Conservation (phyloP, 2,329 filamentous ascomycete species). For the Aspergillus floridensis region DNA sequence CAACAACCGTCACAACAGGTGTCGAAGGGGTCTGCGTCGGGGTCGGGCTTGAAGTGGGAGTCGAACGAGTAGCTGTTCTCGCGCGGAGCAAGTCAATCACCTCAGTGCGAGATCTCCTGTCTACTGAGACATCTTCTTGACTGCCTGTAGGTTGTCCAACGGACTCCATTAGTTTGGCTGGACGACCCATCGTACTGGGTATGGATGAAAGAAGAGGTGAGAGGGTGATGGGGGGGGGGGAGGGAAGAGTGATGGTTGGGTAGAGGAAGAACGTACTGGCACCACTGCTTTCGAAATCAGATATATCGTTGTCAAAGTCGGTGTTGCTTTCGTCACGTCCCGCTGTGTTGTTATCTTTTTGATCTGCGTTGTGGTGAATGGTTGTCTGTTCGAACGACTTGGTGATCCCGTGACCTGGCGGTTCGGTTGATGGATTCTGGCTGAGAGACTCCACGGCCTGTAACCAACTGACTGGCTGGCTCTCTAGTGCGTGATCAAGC, state of each 20-base stretch:
- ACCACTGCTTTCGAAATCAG: background rate
- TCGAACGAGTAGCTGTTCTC: slow-evolving; percentile 12
- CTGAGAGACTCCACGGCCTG: background rate
- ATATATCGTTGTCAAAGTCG: background rate
- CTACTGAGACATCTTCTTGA: background rate
- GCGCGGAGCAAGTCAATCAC: slow-evolving; percentile 16
- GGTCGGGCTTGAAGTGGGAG: background rate
- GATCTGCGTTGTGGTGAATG: background rate
- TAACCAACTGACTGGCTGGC: background rate
- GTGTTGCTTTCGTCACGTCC: background rate
- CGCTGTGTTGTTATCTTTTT: background rate
- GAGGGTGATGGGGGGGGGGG: background rate
- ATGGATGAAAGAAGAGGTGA: too few relatives aligned
- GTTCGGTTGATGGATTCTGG: background rate
- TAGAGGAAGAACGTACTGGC: background rate
- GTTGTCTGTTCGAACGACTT: background rate
- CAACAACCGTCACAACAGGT: background rate
- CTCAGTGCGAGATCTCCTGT: slow-evolving; percentile 12
- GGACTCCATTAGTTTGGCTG: background rate
- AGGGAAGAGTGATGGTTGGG: background rate
- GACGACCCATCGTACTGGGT: too few relatives aligned
- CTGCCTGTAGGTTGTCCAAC: background rate
- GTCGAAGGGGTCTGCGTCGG: background rate
- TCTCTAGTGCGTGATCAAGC: background rate
- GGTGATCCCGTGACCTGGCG: background rate